Percentiles rank a stretch among this genome's conserved stretches.
Evolutionary conservation across 179 eudicot species (phyloP).

Genomic region (Spinacia oleracea): DNA sequence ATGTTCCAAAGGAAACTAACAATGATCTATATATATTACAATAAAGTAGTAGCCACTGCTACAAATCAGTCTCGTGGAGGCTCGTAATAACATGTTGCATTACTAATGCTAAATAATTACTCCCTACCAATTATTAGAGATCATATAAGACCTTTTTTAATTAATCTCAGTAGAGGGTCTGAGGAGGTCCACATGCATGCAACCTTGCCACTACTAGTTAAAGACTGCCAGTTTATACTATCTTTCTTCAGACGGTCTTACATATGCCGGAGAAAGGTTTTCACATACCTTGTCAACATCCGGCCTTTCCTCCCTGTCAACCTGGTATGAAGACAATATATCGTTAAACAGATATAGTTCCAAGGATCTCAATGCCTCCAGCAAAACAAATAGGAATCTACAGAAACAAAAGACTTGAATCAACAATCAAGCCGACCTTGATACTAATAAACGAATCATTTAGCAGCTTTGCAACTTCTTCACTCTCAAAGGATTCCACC

Average conservation of each 20-base stretch:
- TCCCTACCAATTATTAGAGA: too few species aligned
- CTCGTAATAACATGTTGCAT: too few species aligned
- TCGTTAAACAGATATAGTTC: neutral
- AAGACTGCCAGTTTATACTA: neutral
- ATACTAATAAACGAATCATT: constrained; percentile 94
- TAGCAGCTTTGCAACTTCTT: constrained; percentile 84
- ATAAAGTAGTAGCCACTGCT: too few species aligned
- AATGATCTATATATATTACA: neutral
- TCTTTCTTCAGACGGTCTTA: neutral
- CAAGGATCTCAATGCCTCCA: neutral
- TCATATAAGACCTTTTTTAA: too few species aligned
- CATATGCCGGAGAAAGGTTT: neutral
- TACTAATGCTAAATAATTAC: too few species aligned
- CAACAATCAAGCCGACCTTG: constrained; percentile 48
- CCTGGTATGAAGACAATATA: constrained; percentile 49
- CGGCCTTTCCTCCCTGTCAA: constrained; percentile 95
- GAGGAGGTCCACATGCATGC: neutral
- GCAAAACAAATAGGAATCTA: neutral
- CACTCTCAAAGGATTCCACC: constrained; percentile 93
- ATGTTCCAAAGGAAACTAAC: neutral
- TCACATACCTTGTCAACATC: constrained; percentile 89
- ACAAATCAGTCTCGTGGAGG: too few species aligned
- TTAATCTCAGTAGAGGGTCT: too few species aligned
- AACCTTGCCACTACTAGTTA: neutral
- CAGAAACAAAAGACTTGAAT: neutral